phyloP scores from a whole-genome alignment of 2,329 filamentous ascomycete genomes.

The Penicillium sp. region DNA sequence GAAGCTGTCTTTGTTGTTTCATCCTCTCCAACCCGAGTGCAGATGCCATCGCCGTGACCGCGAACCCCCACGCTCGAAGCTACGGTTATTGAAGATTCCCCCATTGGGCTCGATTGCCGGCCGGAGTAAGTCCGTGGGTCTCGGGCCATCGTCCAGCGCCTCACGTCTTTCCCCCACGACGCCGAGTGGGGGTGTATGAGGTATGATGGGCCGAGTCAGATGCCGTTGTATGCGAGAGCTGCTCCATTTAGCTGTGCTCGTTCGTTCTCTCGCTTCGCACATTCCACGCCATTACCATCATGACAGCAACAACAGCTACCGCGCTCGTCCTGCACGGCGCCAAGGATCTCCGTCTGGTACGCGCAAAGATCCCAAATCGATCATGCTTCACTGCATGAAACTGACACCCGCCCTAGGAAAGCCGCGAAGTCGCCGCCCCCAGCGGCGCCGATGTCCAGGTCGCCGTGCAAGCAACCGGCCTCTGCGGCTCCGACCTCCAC shows the following conservation, averaged over 20 bases:
- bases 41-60: not conserved
- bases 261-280: not conserved
- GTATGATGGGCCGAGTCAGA: slow-evolving; percentile 13
- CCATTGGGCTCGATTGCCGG: slow-evolving; percentile 15
- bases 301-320: slow-evolving; percentile 29
- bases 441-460: slow-evolving; percentile 59
- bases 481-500: slow-evolving; percentile 72
- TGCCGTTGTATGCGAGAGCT: slow-evolving; percentile 6
- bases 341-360: slow-evolving; percentile 59
- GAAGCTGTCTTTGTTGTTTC: not conserved
- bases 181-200: slow-evolving; percentile 7
- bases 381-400: too few species aligned
- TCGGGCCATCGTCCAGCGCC: slow-evolving; percentile 4
- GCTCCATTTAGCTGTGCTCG: slow-evolving; percentile 1
- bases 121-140: slow-evolving; percentile 25
- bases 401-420: slow-evolving; percentile 49
- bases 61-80: slow-evolving; percentile 9
- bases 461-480: slow-evolving; percentile 62
- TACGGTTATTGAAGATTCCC: slow-evolving; percentile 17
- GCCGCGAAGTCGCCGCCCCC: slow-evolving; percentile 49
- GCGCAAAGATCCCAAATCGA: too few species aligned
- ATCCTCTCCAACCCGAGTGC: too few species aligned
- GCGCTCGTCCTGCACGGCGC: slow-evolving; percentile 59
- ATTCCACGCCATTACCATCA: slow-evolving; percentile 13
- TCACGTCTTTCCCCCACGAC: slow-evolving; percentile 13